phyloP scores from a whole-genome alignment of 768 basidiomycete genomes.

The Tulasnella sp. region DNA sequence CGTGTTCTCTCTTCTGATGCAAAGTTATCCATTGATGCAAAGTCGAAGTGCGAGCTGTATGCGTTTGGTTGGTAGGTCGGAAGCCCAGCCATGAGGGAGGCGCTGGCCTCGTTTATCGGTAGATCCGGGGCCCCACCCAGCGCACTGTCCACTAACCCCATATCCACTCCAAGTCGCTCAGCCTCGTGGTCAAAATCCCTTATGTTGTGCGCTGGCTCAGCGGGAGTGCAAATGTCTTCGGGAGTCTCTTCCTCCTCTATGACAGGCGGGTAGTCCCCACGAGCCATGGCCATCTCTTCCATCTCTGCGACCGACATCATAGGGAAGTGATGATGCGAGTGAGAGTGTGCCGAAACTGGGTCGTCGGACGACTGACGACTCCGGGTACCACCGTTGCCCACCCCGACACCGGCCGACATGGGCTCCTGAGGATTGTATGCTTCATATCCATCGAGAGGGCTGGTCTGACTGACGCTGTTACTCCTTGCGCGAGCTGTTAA shows the following conservation, averaged over 20 bases:
- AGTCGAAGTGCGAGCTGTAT: slow-evolving; percentile 54
- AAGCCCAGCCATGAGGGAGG: slow-evolving; percentile 34
- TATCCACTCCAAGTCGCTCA: not conserved
- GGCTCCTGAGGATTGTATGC: no score
- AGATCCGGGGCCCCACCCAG: not conserved
- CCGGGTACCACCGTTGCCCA: not conserved
- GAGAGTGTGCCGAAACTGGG: slow-evolving; percentile 24
- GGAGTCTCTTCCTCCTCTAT: not conserved
- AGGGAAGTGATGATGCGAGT: slow-evolving; percentile 32
- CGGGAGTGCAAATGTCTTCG: not conserved
- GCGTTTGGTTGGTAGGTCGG: slow-evolving; percentile 60
- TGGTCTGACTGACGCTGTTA: not conserved
- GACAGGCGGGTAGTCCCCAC: slow-evolving; percentile 6
- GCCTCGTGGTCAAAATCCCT: not conserved
- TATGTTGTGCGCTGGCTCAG: not conserved
- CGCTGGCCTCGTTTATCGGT: slow-evolving; percentile 24
- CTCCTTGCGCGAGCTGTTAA: slow-evolving; percentile 3
- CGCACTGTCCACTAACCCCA: not conserved
- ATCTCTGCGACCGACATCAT: slow-evolving; percentile 41
- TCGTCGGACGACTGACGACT: slow-evolving; percentile 23
- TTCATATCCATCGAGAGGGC: not conserved
- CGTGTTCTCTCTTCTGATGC: slow-evolving; percentile 55
- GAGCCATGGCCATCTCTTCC: slow-evolving; percentile 24
- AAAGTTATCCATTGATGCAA: slow-evolving; percentile 64
- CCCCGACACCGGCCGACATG: no score